Evolutionary conservation across 2,329 filamentous ascomycete species (phyloP).

Genomic region (Alternaria novae-zelandiae): DNA sequence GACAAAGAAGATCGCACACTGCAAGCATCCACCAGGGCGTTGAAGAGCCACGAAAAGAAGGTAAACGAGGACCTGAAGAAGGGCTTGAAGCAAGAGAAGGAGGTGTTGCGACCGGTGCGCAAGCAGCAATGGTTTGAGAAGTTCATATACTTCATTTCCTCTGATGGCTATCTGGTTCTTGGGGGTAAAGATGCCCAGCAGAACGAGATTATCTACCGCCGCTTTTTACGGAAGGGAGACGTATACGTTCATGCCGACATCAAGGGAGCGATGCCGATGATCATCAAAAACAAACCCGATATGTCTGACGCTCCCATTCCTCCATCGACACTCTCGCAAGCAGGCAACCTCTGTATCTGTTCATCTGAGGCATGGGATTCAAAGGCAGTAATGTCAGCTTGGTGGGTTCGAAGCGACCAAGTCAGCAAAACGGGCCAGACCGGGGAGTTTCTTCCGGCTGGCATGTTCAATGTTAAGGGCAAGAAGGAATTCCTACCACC

Average conservation of each 20-base stretch:
- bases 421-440: constrained; percentile 83
- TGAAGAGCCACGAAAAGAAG: constrained; percentile 91
- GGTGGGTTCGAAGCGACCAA: constrained; percentile 92
- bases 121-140: constrained; percentile 96
- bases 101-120: constrained; percentile 80
- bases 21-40: constrained; percentile 78
- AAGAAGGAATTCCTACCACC: constrained; percentile 93
- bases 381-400: constrained; percentile 93
- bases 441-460: constrained; percentile 80
- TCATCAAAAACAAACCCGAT: constrained; percentile 86
- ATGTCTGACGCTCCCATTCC: constrained; percentile 86
- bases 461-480: constrained; percentile 80
- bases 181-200: constrained; percentile 89
- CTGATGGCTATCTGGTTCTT: constrained; percentile 91
- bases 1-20: constrained; percentile 88
- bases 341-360: constrained; percentile 82
- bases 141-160: constrained; percentile 93
- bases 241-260: constrained; percentile 91
- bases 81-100: constrained; percentile 89
- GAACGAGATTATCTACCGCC: constrained; percentile 88
- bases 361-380: constrained; percentile 93
- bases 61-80: constrained; percentile 86
- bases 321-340: constrained; percentile 88
- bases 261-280: constrained; percentile 79
- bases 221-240: constrained; percentile 86